Percentiles rank a stretch among this genome's conserved stretches.
phyloP scores from a whole-genome alignment of 2,329 filamentous ascomycete species.

The Grosmannia serpens region DNA sequence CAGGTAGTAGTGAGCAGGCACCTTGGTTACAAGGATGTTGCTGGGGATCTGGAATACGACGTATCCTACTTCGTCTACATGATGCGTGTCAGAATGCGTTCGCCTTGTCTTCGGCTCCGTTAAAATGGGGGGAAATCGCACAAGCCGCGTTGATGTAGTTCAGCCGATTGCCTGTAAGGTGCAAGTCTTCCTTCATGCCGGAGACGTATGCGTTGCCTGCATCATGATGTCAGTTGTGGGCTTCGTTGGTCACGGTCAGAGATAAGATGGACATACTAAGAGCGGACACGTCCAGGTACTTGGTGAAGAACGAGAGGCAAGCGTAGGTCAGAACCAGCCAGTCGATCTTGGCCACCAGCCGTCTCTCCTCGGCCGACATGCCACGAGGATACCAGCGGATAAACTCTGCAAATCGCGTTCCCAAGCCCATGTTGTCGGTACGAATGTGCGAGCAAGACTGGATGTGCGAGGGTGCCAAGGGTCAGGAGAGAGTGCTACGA shows the following conservation, averaged over 20 bases:
- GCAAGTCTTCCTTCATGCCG: slow-evolving; percentile 33
- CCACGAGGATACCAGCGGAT: slow-evolving; percentile 30
- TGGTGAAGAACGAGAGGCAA: slow-evolving; percentile 35
- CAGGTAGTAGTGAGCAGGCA: slow-evolving; percentile 4
- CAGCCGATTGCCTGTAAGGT: slow-evolving; percentile 26
- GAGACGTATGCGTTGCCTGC: slow-evolving; percentile 31
- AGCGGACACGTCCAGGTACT: slow-evolving; percentile 32
- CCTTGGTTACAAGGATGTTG: slow-evolving; percentile 25
- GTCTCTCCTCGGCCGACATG: slow-evolving; percentile 28
- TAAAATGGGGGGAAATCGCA: slow-evolving; percentile 3
- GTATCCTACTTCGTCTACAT: slow-evolving; percentile 22
- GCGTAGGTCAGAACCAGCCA: slow-evolving; percentile 29
- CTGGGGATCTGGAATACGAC: slow-evolving; percentile 32
- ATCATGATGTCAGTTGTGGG: background rate
- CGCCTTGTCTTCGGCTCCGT: accelerated
- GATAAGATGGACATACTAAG: slow-evolving; percentile 18
- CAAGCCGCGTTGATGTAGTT: slow-evolving; percentile 24
- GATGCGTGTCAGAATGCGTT: background rate
- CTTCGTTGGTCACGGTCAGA: background rate
- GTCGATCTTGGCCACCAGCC: slow-evolving; percentile 36
- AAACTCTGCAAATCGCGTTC: background rate
- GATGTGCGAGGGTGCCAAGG: background rate
- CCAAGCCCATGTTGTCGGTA: background rate
- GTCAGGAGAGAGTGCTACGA: background rate
- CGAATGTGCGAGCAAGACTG: background rate